Base-by-base conservation (phyloP, 2,329 filamentous ascomycete species). In the Pseudocercospora crystallina region DNA sequence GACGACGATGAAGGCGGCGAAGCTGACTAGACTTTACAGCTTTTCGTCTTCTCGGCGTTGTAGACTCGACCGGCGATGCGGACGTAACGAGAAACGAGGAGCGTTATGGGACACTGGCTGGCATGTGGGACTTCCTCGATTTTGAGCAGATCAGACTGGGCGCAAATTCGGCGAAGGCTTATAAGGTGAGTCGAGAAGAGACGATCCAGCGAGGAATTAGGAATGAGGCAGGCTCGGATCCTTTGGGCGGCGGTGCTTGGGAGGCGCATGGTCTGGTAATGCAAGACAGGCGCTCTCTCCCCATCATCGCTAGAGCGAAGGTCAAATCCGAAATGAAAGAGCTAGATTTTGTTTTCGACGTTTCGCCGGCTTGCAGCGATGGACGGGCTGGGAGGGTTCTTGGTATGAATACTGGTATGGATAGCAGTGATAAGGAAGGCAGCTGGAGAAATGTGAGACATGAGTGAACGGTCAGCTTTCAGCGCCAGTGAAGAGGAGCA, bases 11-110 rank as follows among this genome's bases (percentile, higher is more conserved):
- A 26, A 26, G 11, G 12, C 9, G 12, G 32, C 14, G 17, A 29
- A 20, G 45, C 59, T 64, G 43, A 66, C 60, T 31, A 26, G 20
- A 10, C 10, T 34, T 13, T 8, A n/a, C 61, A 79, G 76, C 75
- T 79, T 61, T 79, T 79, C 65, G 76, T 79, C 62, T 79, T 79
- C 70, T 79, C 76, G 52, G 76, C 76, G 63, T 72, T 79, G 67
- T 79, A 76, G 67, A 63, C 37, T 32, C 33, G 32, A 39, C 43
- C 32, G 34, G 47, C 47, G 37, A 47, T 42, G 40, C 35, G 47
- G 50, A 43, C 48, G 39, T 36, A 43, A 41, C 44, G 38, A 49
- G 54, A 40, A 37, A 41, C 40, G 50, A 52, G 8, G 29, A 10
- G 9, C 13, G 30, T 33, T 33, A 31, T 29, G 26, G 34, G 33